Conservation (phyloP, 2,329 filamentous ascomycete genomes). For the Colletotrichum sp. region DNA sequence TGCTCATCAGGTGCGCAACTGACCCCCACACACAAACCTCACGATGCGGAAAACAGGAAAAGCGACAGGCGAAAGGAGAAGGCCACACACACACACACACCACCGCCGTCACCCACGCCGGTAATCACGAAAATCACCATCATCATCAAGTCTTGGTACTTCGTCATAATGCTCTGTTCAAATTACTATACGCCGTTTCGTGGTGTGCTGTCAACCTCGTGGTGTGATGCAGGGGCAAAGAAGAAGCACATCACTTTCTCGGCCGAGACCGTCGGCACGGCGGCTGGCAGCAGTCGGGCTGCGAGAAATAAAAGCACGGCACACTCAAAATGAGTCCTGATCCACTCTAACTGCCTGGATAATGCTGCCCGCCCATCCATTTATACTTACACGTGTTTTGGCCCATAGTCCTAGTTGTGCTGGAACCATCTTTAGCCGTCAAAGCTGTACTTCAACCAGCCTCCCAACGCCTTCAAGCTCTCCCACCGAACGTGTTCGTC, state of each 20-base stretch:
- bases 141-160: not conserved
- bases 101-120: not conserved
- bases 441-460: conserved; percentile 70
- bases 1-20: conserved; percentile 8
- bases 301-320: not conserved
- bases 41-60: not conserved
- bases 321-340: not conserved
- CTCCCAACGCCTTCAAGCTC: conserved; percentile 80
- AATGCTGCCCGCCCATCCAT: conserved; percentile 5
- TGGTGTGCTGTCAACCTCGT: not conserved
- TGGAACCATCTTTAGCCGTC: conserved; percentile 35
- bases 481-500: conserved; percentile 94
- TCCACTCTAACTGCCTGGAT: conserved; percentile 20
- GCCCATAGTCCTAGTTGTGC: not conserved
- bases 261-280: not conserved
- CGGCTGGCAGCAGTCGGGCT: not conserved
- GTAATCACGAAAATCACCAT: not conserved
- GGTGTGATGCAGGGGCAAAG: not conserved
- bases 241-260: not conserved
- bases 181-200: not conserved
- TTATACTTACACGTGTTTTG: conserved; percentile 16
- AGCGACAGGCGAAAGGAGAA: not conserved
- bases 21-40: not conserved
- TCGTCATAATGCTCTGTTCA: not conserved
- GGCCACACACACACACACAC: not conserved